A percentile compares a stretch with the other conserved stretches of the same genome.
Conservation (phyloP, 805 yeast species). For the Kuraishia piskuri region DNA sequence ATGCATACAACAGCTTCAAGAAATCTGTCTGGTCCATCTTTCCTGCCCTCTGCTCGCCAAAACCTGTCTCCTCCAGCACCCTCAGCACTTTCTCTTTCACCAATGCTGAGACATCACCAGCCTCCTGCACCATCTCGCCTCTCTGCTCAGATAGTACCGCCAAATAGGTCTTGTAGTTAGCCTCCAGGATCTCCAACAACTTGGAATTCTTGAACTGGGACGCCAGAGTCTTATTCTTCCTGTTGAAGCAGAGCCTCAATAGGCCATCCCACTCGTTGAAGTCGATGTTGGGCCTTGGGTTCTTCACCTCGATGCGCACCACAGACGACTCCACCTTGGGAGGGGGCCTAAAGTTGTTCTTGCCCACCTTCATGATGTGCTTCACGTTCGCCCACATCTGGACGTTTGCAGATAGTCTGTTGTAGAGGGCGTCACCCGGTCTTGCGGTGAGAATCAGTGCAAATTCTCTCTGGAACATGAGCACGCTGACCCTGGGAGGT, state of each 20-base stretch:
- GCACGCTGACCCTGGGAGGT: constrained; percentile 91
- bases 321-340: constrained; percentile 98
- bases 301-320: constrained; percentile 85
- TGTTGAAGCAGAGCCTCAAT: constrained; percentile 80
- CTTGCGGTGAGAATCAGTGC: constrained; percentile 89
- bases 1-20: constrained; percentile 75
- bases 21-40: constrained; percentile 95
- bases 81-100: constrained; percentile 65
- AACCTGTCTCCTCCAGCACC: constrained; percentile 73
- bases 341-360: constrained; percentile 94
- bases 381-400: constrained; percentile 99
- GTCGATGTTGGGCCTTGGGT: constrained; percentile 90
- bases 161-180: constrained; percentile 77
- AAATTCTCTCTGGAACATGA: constrained; percentile 97
- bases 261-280: constrained; percentile 97
- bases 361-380: constrained; percentile 97
- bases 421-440: constrained; percentile 92
- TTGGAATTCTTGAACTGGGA: constrained; percentile 87
- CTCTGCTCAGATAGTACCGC: constrained; percentile 37
- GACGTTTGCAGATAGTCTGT: constrained; percentile 91
- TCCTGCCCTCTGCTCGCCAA: constrained; percentile 81
- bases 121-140: constrained; percentile 35
- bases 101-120: constrained; percentile 30
- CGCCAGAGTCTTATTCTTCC: constrained; percentile 87
- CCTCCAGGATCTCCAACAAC: constrained; percentile 72